Evolutionary conservation across 192 early-diverging fungal species (phyloP), one percentile per base, ranked within the genome.

Genomic region (Linnemannia exigua): DNA sequence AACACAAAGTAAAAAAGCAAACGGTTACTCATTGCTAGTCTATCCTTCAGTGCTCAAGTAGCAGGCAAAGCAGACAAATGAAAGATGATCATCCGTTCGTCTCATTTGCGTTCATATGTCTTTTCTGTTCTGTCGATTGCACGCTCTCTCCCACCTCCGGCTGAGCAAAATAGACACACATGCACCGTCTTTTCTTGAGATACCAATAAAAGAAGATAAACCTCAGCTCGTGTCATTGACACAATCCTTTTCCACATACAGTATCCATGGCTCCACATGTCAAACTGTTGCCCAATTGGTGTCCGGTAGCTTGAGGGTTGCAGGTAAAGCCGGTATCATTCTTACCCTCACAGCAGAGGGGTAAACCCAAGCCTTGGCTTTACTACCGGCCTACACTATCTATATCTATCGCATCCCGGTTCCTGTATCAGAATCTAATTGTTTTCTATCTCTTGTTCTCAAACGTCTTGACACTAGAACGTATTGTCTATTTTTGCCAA

Each of bases 251-350:
- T 11, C n/a, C 11, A 61, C n/a, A n/a, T n/a, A n/a, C n/a, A n/a
- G n/a, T 12, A 61, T 63, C 31, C 58, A n/a, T 63, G 58, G 58
- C 58, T 63, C 58, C 58, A 63, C 58, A 63, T 63, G 58, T 63
- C 28, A 63, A 63, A 31, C 58, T 31, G 9, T 4, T 25, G 25
- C 12, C 58, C 28, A 31, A 25, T 63, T 31, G 25, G 58, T 15
- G 11, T 25, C 12, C 41, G 9, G n/a, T n/a, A n/a, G n/a, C n/a
- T n/a, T n/a, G n/a, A n/a, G n/a, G 9, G 28, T 63, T 25, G 14
- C 28, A n/a, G 25, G 0, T 63, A 2, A 44, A 44, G 28, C n/a
- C 52, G n/a, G 20, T 28, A 5, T 58, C n/a, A n/a, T 58, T 58
- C n/a, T 58, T 25, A n/a, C 41, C 9, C 41, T 44, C 41, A 44